These are phyloP conservation scores for Globisporangium nodosum DNA, from an alignment of 352 stramenopile species.

Conservation along the genomic window DNA sequence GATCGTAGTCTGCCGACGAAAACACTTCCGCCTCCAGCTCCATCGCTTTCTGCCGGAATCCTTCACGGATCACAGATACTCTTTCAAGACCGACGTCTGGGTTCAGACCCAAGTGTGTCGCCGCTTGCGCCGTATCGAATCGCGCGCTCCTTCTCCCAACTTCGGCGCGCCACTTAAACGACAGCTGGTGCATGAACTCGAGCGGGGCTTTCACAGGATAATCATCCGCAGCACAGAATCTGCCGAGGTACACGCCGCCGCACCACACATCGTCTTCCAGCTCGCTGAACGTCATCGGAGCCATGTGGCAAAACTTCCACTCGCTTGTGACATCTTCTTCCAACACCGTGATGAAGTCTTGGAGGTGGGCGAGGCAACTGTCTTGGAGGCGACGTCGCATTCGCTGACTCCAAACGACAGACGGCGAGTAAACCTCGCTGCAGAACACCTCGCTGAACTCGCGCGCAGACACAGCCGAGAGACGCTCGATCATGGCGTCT, in stretches of 20 bases:
- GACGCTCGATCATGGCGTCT: conserved; percentile 84
- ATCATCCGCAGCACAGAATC: conserved; percentile 86
- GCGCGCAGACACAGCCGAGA: conserved; percentile 73
- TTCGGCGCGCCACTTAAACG: conserved; percentile 80
- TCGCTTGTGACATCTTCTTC: conserved; percentile 82
- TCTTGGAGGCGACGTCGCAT: conserved; percentile 90
- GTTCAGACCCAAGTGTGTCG: conserved; percentile 27
- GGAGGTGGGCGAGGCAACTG: conserved; percentile 87
- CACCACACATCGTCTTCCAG: conserved; percentile 92
- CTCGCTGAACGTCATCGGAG: conserved; percentile 84
- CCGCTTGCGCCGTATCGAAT: conserved; percentile 35
- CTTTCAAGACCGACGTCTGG: conserved; percentile 7
- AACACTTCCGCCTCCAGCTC: conserved; percentile 25
- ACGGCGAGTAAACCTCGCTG: conserved; percentile 77
- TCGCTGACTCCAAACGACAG: conserved; percentile 92
- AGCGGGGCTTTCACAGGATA: conserved; percentile 84
- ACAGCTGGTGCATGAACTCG: conserved; percentile 80
- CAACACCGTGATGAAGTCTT: conserved; percentile 87
- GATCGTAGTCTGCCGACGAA: conserved; percentile 21
- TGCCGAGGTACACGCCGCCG: conserved; percentile 90
- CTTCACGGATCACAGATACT: conserved; percentile 31
- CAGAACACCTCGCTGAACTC: conserved; percentile 89
- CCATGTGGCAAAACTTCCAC: conserved; percentile 92
- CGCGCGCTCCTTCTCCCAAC: conserved; percentile 19
- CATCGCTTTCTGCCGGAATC: conserved; percentile 51